These are phyloP conservation scores for Didymosphaeria variabile DNA, from an alignment of 2,329 filamentous ascomycete species.

Conservation along the genomic window DNA sequence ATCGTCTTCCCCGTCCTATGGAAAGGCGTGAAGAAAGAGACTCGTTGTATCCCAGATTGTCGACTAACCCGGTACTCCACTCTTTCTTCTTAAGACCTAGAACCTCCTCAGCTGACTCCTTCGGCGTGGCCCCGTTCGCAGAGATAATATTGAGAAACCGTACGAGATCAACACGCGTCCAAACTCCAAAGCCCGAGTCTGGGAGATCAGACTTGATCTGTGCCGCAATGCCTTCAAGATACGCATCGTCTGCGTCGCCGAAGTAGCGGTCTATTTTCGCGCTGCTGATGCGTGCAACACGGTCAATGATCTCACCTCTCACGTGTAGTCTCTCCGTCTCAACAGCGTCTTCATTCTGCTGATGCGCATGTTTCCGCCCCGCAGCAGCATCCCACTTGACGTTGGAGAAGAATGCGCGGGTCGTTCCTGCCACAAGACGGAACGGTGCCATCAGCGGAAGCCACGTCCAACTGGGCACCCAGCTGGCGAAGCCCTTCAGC, in stretches of 20 bases:
- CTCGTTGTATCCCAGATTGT: slow-evolving; percentile 17
- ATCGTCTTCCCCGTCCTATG: slow-evolving; percentile 23
- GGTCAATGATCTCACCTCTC: slow-evolving; percentile 24
- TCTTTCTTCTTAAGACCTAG: slow-evolving; percentile 15
- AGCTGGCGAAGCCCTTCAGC: slow-evolving; percentile 37
- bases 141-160: slow-evolving; percentile 21
- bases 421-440: slow-evolving; percentile 20
- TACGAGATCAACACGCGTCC: slow-evolving; percentile 21
- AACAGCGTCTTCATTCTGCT: slow-evolving; percentile 8
- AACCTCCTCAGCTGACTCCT: slow-evolving; percentile 20
- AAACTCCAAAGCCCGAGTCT: slow-evolving; percentile 12
- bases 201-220: slow-evolving; percentile 19
- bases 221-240: slow-evolving; percentile 13
- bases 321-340: slow-evolving; percentile 20
- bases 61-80: background rate
- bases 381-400: slow-evolving; percentile 25
- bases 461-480: slow-evolving; percentile 45
- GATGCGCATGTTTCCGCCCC: slow-evolving; percentile 18
- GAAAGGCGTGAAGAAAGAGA: slow-evolving; percentile 13
- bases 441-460: slow-evolving; percentile 20
- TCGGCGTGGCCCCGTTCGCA: slow-evolving; percentile 16
- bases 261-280: slow-evolving; percentile 15
- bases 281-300: slow-evolving; percentile 19
- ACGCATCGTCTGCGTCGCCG: slow-evolving; percentile 15
- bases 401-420: background rate